Evolutionary conservation across 805 yeast genomes (phyloP), one percentile per base, ranked within the genome.

Genomic region (Ogataea trehaloabstinens): DNA sequence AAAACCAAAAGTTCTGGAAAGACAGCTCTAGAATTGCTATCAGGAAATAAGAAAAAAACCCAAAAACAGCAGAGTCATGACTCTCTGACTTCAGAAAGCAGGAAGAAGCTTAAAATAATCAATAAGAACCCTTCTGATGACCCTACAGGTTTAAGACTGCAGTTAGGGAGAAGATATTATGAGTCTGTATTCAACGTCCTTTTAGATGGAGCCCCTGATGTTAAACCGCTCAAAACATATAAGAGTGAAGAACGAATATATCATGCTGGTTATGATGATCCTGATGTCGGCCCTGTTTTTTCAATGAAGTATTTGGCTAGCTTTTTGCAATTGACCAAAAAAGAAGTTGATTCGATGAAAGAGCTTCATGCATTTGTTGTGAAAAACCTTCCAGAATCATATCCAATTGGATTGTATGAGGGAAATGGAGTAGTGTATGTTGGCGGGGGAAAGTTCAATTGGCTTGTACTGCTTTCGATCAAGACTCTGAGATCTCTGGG

Each of bases 391-490:
- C 85, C 82, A 2, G 64, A 66, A 3, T 59, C 62, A 35, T 53
- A 64, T 3, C 79, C 78, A 0, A 70, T 66, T 32, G 61, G 64
- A 1, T 49, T 76, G 8, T 78, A 75, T 52, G 53, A 58, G 4
- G 76, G 80, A 2, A 66, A 75, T 52, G 85, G 86, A 21, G 73
- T 78, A 15, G 86, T 80, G 1, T 78, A 70, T 46, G 89, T 85
- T 25, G 93, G 91, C 11, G 95, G 95, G 19, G 90, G 89, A 1
- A 75, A 71, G 49, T 85, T 78, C 63, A 78, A 81, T 48, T 81
- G 90, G 73, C 65, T 83, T 43, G 76, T 85, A 5, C 61, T 83
- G 30, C 64, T 83, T 13, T 76, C 87, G 1, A 71, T 86, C 38
- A 72, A 73, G 47, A 70, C 79, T 40, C 59, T 87, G 32, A 64